A percentile compares a stretch with the other conserved stretches of the same genome.
Conservation (phyloP, 2,329 filamentous ascomycete species). For the Colletotrichum lupini region DNA sequence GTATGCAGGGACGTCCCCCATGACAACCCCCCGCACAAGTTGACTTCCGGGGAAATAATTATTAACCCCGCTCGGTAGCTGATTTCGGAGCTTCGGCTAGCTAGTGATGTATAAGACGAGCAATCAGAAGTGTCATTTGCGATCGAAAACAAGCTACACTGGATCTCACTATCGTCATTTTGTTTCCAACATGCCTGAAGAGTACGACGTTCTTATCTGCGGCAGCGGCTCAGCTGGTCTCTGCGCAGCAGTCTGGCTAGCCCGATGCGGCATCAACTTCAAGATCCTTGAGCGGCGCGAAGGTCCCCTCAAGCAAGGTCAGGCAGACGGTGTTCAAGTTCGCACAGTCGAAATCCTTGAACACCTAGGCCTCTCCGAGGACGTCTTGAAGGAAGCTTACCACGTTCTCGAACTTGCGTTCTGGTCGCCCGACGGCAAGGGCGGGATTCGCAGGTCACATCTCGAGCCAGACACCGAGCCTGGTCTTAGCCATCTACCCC, state of each 20-base stretch:
- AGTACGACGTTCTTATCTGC: conserved; percentile 28
- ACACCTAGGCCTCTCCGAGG: conserved; percentile 65
- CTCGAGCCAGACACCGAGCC: conserved; percentile 64
- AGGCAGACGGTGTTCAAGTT: conserved; percentile 73
- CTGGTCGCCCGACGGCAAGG: conserved; percentile 54
- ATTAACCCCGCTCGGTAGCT: conserved; percentile 2
- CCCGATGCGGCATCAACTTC: conserved; percentile 51
- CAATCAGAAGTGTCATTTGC: neutral
- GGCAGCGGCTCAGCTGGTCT: conserved; percentile 48
- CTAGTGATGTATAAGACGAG: neutral
- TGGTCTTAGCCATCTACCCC: conserved; percentile 63
- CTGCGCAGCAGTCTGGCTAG: conserved; percentile 56
- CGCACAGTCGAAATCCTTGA: conserved; percentile 72
- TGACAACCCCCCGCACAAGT: neutral
- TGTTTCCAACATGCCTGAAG: neutral
- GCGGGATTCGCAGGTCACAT: conserved; percentile 56
- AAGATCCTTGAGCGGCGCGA: conserved; percentile 51
- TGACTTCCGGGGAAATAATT: neutral
- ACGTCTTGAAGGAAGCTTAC: conserved; percentile 66
- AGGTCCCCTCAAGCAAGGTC: conserved; percentile 50
- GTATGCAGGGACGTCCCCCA: neutral
- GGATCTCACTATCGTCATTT: no score
- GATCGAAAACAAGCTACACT: neutral
- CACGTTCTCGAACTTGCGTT: conserved; percentile 69
- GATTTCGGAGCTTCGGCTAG: neutral